Evolutionary conservation across 73 alveolate genomes (phyloP).

Genomic region (Stentor coeruleus): DNA sequence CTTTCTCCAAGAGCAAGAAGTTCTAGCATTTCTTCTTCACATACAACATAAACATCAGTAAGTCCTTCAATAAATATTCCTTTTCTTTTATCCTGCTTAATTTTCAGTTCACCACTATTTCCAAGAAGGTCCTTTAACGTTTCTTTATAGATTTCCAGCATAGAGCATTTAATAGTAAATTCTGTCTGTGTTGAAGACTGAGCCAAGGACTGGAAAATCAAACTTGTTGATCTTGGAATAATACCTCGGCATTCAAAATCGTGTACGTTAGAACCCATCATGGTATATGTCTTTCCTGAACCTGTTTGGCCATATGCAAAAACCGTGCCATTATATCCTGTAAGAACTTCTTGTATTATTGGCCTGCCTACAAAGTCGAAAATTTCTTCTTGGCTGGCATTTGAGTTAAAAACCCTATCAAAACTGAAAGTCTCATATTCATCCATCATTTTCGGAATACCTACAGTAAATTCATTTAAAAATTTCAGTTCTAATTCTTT

Average conservation of each 20-base stretch:
- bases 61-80: constrained; percentile 81
- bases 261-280: constrained; percentile 86
- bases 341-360: constrained; percentile 64
- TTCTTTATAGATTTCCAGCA: constrained; percentile 82
- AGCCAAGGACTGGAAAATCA: constrained; percentile 27
- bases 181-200: constrained; percentile 47
- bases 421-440: constrained; percentile 37
- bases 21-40: constrained; percentile 42
- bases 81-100: constrained; percentile 63
- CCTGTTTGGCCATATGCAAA: constrained; percentile 98
- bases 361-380: constrained; percentile 65
- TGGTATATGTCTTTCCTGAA: constrained; percentile 93
- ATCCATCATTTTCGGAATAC: constrained; percentile 23
- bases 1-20: constrained; percentile 55
- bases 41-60: constrained; percentile 49
- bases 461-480: constrained; percentile 43
- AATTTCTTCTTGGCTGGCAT: constrained; percentile 57
- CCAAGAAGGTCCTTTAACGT: constrained; percentile 56
- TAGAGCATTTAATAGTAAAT: constrained; percentile 60
- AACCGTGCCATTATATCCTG: constrained; percentile 85
- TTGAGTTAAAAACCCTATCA: constrained; percentile 73
- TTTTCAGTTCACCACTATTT: constrained; percentile 53
- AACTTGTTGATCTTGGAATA: constrained; percentile 74
- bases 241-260: constrained; percentile 75
- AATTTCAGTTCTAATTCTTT: constrained; percentile 29